Percentiles rank a stretch among this genome's conserved stretches.
Conservation (phyloP, 2,329 filamentous ascomycete genomes). For the Exophiala spinifera region DNA sequence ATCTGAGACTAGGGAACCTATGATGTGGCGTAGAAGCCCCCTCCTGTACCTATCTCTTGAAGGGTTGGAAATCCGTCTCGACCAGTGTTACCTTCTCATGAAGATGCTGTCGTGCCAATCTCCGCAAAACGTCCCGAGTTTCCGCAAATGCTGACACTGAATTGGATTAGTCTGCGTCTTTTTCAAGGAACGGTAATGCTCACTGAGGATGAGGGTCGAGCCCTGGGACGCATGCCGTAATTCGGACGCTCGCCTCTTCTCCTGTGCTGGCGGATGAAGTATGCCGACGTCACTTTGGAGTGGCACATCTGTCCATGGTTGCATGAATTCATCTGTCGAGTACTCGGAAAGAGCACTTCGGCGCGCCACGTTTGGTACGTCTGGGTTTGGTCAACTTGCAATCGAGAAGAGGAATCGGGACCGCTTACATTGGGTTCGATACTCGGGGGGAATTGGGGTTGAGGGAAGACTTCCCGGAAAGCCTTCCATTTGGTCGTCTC, state of each 20-base stretch:
- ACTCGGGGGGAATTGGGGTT: neutral
- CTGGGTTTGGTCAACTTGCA: neutral
- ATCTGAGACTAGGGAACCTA: neutral
- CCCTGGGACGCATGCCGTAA: neutral
- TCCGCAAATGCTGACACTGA: neutral
- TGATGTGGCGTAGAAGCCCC: neutral
- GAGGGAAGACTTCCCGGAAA: neutral
- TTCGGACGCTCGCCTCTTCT: neutral
- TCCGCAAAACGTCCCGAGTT: neutral
- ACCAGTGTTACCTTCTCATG: neutral
- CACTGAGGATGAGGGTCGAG: neutral
- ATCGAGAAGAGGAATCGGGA: neutral
- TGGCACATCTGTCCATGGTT: neutral
- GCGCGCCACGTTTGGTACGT: neutral
- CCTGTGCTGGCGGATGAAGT: neutral
- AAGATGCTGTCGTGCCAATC: conserved; percentile 1
- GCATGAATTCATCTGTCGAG: neutral
- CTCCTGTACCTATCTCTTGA: neutral
- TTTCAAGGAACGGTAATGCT: neutral
- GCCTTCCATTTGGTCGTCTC: neutral
- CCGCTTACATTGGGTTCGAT: neutral
- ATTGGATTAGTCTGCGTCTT: neutral
- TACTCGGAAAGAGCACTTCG: neutral
- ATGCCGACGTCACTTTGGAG: neutral
- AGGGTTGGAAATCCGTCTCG: neutral